Evolutionary conservation across 1,284 basidiomycete genomes (phyloP).

Genomic region (Ustanciosporium gigantosporum): DNA sequence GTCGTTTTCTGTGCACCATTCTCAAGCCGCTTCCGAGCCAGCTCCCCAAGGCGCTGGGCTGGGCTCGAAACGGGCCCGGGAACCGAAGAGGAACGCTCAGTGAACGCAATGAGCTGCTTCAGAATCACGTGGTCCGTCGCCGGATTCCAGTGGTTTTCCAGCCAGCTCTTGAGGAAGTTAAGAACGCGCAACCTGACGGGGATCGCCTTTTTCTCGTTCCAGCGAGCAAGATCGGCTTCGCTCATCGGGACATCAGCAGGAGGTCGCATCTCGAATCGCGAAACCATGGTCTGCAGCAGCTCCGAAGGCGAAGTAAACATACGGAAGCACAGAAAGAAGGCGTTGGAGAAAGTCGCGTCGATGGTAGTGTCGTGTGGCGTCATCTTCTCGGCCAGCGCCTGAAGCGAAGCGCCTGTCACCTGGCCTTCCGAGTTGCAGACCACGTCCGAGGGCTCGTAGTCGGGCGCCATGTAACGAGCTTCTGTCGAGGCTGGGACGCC

Average conservation of each 20-base stretch:
- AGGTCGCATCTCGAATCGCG: conserved; percentile 75
- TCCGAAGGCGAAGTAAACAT: conserved; percentile 80
- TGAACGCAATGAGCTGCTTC: conserved; percentile 69
- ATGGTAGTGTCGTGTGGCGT: conserved; percentile 85
- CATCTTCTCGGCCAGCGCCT: conserved; percentile 89
- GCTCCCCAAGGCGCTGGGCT: conserved; percentile 64
- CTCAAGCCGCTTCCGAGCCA: conserved; percentile 39
- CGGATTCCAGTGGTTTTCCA: conserved; percentile 84
- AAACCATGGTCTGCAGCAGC: conserved; percentile 75
- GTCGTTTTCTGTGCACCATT: conserved; percentile 29
- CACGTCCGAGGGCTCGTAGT: conserved; percentile 72
- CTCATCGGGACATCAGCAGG: conserved; percentile 62
- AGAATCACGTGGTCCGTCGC: conserved; percentile 64
- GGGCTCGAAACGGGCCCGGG: conserved; percentile 68
- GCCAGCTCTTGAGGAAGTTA: conserved; percentile 90
- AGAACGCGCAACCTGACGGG: conserved; percentile 86
- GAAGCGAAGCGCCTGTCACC: conserved; percentile 85
- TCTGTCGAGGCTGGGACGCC: conserved; percentile 24
- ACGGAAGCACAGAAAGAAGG: conserved; percentile 96
- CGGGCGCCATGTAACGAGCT: conserved; percentile 33
- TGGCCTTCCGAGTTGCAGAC: conserved; percentile 86
- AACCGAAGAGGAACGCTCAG: conserved; percentile 66
- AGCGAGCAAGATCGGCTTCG: conserved; percentile 71
- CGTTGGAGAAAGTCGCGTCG: conserved; percentile 78
- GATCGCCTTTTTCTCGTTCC: conserved; percentile 82